Evolutionary conservation across 306 rosid species (phyloP), one percentile per base, ranked within the genome.

Genomic region (Castanea mollissima): DNA sequence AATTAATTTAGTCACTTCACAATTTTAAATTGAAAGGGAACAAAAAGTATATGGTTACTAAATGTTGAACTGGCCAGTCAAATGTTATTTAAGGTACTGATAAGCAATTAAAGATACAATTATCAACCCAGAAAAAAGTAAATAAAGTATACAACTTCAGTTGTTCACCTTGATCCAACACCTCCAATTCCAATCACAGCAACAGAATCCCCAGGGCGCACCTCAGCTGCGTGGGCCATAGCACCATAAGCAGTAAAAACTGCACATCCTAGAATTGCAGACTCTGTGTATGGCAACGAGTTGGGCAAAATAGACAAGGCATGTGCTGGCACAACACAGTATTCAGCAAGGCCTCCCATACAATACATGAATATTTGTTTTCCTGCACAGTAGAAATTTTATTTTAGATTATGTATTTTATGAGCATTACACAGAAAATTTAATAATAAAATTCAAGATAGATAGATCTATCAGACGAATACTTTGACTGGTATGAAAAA

Each of bases 301-400:
- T 85, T 62, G 2, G 99, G 97, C 74, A 95, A 82, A 63, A 88
- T 75, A 60, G 92, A 10, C 86, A 95, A 82, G 16, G 84, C 99
- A 90, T 92, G 80, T 78, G 96, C 98, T 54, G 98, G 99, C 79
- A 91, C 97, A 78, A 95, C 96, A 83, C 99, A 95, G 77, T 87
- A 92, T 84, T 95, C 99, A 8, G 98, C 99, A 85, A 95, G 97
- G 81, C 99, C 97, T 71, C 97, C 99, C 99, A 92, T 95, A 74
- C 99, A 89, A 74, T 90, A 92, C 99, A 92, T 92, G 77, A 54
- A 95, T 35, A 87, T 86, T 4, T 98, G 99, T 81, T 91, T 90
- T 74, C 97, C 98, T 95, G 63, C 85, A 92, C 74, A 78, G 52
- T 55, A 82, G 13, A 54, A 1, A 70, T 57, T 20, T 60, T 51